Conservation (phyloP, 176 grass and related monocot genomes). For the Oryza meridionalis region DNA sequence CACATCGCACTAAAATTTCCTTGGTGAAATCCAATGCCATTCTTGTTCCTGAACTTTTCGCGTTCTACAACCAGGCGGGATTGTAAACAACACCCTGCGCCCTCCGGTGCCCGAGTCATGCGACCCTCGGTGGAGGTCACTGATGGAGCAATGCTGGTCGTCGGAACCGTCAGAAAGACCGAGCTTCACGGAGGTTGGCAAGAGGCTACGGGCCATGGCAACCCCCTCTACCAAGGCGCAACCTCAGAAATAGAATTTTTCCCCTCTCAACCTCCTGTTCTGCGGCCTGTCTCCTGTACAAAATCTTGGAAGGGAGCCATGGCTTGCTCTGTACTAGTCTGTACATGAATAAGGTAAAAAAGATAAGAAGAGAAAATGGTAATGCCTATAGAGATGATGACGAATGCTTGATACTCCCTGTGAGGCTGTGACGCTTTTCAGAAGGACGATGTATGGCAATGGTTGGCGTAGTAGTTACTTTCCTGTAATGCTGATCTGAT, state of each 20-base stretch:
- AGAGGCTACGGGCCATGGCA: conserved; percentile 69
- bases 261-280: background rate
- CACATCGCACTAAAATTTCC: background rate
- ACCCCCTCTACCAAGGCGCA: conserved; percentile 53
- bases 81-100: conserved; percentile 92
- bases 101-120: conserved; percentile 72
- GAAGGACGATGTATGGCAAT: conserved; percentile 24
- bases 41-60: conserved; percentile 11
- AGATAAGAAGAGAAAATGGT: background rate
- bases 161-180: conserved; percentile 74
- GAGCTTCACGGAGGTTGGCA: conserved; percentile 73
- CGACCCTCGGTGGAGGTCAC: conserved; percentile 73
- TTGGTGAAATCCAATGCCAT: background rate
- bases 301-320: conserved; percentile 16
- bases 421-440: background rate
- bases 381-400: conserved; percentile 8
- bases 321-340: conserved; percentile 4
- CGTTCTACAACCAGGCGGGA: conserved; percentile 66
- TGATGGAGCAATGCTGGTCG: conserved; percentile 94
- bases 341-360: conserved; percentile 29
- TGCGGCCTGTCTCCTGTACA: background rate
- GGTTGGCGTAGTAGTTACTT: background rate
- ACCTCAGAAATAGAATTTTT: conserved; percentile 48
- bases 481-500: background rate
- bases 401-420: background rate